These are phyloP conservation scores for Fusarium sambucinum DNA, from an alignment of 2,329 filamentous ascomycete species.

Conservation along the genomic window DNA sequence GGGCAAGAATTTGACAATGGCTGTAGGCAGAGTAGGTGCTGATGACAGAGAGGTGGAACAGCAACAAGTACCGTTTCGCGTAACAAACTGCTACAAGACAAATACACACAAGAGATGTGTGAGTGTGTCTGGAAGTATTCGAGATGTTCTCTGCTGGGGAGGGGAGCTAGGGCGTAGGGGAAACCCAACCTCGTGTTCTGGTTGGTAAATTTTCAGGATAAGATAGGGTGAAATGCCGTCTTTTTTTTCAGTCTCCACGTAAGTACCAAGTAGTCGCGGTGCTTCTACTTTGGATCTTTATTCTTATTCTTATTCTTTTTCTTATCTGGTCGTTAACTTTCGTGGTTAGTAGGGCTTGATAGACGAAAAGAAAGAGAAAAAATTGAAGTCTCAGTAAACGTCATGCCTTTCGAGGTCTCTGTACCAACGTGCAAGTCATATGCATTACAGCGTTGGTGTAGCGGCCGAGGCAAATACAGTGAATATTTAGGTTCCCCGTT, in stretches of 20 bases:
- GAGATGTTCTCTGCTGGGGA: slow-evolving; percentile 40
- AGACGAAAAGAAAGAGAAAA: neutral
- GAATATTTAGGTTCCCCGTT: slow-evolving; percentile 24
- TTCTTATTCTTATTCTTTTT: neutral
- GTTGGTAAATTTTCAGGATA: slow-evolving; percentile 35
- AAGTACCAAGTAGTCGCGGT: slow-evolving; percentile 27
- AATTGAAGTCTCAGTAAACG: slow-evolving; percentile 5
- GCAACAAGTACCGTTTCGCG: slow-evolving; percentile 44
- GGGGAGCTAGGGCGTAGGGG: slow-evolving; percentile 33
- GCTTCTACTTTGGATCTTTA: slow-evolving; percentile 1
- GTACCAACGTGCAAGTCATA: slow-evolving; percentile 3
- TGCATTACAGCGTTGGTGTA: neutral
- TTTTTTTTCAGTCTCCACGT: slow-evolving; percentile 34
- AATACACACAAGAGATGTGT: slow-evolving; percentile 46
- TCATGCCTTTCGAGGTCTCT: slow-evolving; percentile 6
- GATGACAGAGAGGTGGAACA: slow-evolving; percentile 27
- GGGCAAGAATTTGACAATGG: slow-evolving; percentile 50
- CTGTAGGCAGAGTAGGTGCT: slow-evolving; percentile 36
- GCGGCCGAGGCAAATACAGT: slow-evolving; percentile 2
- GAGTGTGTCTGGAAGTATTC: slow-evolving; percentile 42
- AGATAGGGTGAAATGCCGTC: slow-evolving; percentile 26
- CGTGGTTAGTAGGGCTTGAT: slow-evolving; percentile 11
- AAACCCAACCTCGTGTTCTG: slow-evolving; percentile 35
- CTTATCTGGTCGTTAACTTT: neutral
- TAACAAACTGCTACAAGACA: slow-evolving; percentile 43